Evolutionary conservation across 2,329 filamentous ascomycete genomes (phyloP), one percentile per base, ranked within the genome.

Genomic region (Pseudogymnoascus verrucosus): DNA sequence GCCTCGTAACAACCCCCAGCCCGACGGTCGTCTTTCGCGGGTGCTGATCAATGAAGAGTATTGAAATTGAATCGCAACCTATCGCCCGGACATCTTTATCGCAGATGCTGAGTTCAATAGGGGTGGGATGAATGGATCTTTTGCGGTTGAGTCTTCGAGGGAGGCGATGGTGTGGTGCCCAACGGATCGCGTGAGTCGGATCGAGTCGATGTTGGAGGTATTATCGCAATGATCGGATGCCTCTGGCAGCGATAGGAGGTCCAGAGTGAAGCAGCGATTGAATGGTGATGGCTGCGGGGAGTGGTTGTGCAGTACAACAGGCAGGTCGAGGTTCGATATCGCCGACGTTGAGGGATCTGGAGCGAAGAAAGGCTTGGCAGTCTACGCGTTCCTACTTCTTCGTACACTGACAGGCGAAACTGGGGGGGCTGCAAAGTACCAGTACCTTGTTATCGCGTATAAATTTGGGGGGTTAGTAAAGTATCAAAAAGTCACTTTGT

Each of bases 101-200:
- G 26, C 47, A 57, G 26, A 57, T 57, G 47, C 14, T 57, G 26
- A 57, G 47, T 57, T 57, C 26, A 57, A 57, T 57, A 57, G 47
- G 26, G 47, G 26, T 57, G 47, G 47, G 47, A 34, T 34, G 47
- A 57, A 34, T 34, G 47, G 34, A 34, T 31, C 47, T 57, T 51
- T 57, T 57, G 47, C 26, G 47, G 47, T 19, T 28, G 47, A 57
- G 26, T 57, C 47, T 57, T 57, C 47, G 26, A 19, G 47, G 47
- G 44, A 31, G 47, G 47, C 47, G 47, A 57, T 19, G 5, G 26
- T 23, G 47, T 19, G 5, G 26, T 23, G 47, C 8, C 47, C 26
- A 11, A n/a, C 6, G 8, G 19, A 34, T 57, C 26, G 26, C 47
- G 47, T 57, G 47, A 34, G 47, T 5, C 47, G 26, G 47, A 31